Conservation (phyloP, 306 rosid genomes). For the Dryas octopetala region DNA sequence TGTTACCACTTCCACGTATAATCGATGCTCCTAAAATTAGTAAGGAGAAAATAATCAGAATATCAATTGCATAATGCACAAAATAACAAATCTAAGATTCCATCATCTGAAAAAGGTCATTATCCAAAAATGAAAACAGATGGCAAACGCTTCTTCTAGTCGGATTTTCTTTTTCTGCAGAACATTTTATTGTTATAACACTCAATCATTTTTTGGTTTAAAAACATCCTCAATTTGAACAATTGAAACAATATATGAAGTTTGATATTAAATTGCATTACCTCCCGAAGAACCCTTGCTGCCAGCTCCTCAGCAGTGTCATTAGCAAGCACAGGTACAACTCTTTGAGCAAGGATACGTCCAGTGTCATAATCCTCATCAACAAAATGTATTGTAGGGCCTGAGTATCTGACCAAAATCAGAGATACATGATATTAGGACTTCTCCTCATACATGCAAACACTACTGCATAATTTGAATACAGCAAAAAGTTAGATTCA, state of each 20-base stretch:
- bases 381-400: conserved; percentile 87
- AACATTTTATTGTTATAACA: too few relatives aligned
- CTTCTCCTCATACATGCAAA: conserved; percentile 1
- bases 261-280: conserved; percentile 21
- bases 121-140: background rate
- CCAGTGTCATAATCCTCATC: conserved; percentile 94
- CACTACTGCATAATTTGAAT: background rate
- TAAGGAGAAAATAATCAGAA: background rate
- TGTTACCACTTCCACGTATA: conserved; percentile 67
- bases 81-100: background rate
- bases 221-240: background rate
- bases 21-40: conserved; percentile 62
- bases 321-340: conserved; percentile 69
- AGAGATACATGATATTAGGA: background rate
- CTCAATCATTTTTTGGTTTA: background rate
- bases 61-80: background rate
- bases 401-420: conserved; percentile 57
- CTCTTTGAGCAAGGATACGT: conserved; percentile 81
- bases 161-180: background rate
- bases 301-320: conserved; percentile 79
- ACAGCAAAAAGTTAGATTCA: background rate
- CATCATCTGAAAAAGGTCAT: background rate
- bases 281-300: conserved; percentile 84
- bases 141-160: background rate
- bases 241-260: background rate